Evolutionary conservation across 1,284 basidiomycete species (phyloP).

Genomic region (Cryptococcus wingfieldii): DNA sequence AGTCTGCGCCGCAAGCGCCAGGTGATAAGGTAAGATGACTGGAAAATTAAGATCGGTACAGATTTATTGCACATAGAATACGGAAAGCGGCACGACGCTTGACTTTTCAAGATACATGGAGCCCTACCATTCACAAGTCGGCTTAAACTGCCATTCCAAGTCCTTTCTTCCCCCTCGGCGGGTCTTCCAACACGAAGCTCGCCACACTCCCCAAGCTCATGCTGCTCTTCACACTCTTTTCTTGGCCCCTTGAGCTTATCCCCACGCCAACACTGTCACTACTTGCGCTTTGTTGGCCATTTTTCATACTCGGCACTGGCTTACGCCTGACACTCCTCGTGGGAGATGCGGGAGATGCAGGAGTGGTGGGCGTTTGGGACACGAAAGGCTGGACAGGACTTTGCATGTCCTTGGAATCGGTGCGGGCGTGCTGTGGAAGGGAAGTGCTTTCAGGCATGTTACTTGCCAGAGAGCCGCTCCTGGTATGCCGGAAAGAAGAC

Average conservation of each 20-base stretch:
- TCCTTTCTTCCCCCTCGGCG: slow-evolving; percentile 19
- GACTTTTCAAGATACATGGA: neutral
- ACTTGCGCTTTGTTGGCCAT: neutral
- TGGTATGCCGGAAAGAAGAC: slow-evolving; percentile 3
- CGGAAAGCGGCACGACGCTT: neutral
- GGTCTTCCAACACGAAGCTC: slow-evolving; percentile 35
- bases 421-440: neutral
- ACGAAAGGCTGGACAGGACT: neutral
- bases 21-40: too few species aligned
- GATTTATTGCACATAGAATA: too few species aligned
- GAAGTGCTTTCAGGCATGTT: neutral
- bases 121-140: neutral
- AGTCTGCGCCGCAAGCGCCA: too few species aligned
- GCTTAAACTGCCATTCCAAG: neutral
- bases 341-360: neutral
- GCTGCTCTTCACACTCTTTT: slow-evolving; percentile 19
- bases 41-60: too few species aligned
- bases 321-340: slow-evolving; percentile 23
- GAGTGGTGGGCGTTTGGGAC: neutral
- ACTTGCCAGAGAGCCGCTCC: neutral
- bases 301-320: slow-evolving; percentile 23
- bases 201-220: slow-evolving; percentile 28
- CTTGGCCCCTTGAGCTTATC: slow-evolving; percentile 1
- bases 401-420: neutral
- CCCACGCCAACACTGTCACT: neutral